Conservation (phyloP, 2,329 filamentous ascomycete species). For the Penicillium sp. region DNA sequence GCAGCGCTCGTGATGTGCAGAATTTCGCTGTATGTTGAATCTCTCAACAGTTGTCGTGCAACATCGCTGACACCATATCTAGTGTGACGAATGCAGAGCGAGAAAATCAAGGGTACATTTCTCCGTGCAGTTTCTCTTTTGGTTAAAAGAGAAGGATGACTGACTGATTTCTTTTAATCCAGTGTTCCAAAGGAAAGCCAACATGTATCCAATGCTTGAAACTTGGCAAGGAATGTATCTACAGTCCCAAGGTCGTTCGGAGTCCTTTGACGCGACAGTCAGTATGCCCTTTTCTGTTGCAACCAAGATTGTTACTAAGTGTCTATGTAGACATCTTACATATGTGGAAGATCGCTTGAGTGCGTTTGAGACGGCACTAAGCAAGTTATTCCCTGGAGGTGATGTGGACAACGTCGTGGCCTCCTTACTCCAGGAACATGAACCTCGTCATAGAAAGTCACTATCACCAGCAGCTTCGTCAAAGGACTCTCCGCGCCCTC, state of each 20-base stretch:
- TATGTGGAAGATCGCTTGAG: constrained; percentile 39
- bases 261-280: constrained; percentile 42
- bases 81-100: constrained; percentile 40
- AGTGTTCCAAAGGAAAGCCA: constrained; percentile 43
- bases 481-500: constrained; percentile 34
- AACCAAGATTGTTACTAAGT: background rate
- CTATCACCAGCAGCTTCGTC: constrained; percentile 36
- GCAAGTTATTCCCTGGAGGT: constrained; percentile 36
- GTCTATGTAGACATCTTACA: constrained; percentile 30
- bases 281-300: constrained; percentile 16
- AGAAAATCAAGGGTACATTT: constrained; percentile 35
- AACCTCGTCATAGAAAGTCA: constrained; percentile 25
- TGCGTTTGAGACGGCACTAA: constrained; percentile 35
- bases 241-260: constrained; percentile 39
- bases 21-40: constrained; percentile 35
- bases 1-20: constrained; percentile 38
- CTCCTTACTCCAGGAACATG: constrained; percentile 35
- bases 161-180: background rate
- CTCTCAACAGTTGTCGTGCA: background rate
- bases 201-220: constrained; percentile 37
- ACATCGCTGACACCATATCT: constrained; percentile 3
- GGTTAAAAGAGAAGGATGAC: background rate
- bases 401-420: constrained; percentile 37
- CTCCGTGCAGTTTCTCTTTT: background rate
- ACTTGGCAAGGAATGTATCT: constrained; percentile 38